Evolutionary conservation across 1,284 basidiomycete species (phyloP).

Genomic region (Rhodotorula sp.): DNA sequence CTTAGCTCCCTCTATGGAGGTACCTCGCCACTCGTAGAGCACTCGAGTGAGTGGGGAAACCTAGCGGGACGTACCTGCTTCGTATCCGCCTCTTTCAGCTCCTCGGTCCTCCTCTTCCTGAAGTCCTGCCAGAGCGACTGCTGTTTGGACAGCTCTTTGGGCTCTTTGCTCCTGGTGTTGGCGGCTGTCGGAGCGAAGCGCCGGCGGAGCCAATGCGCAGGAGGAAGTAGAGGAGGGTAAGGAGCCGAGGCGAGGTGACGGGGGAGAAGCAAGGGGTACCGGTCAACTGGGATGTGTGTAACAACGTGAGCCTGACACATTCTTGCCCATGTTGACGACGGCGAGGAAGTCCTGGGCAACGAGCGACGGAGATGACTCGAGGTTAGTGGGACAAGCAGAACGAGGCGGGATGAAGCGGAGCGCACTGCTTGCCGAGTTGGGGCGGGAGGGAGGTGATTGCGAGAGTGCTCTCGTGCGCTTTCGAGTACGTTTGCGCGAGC

Average conservation of each 20-base stretch:
- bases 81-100: not conserved
- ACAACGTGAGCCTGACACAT: no score
- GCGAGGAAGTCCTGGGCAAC: no score
- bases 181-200: not conserved
- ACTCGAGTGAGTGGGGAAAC: not conserved
- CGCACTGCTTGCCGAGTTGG: no score
- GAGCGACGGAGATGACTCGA: no score
- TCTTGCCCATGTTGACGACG: no score
- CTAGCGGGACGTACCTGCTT: not conserved
- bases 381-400: no score
- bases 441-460: not conserved
- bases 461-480: not conserved
- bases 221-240: not conserved
- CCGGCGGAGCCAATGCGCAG: no score
- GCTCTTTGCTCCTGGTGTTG: not conserved
- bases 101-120: not conserved
- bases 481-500: not conserved
- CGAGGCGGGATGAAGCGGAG: no score
- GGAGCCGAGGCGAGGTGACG: not conserved
- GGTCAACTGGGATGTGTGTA: no score
- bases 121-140: not conserved
- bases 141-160: not conserved
- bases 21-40: not conserved
- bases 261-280: no score
- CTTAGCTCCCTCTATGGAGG: not conserved